Percentiles rank a stretch among this genome's conserved stretches.
Conservation (phyloP, 2,329 filamentous ascomycete genomes). For the Scytalidium lignicola region DNA sequence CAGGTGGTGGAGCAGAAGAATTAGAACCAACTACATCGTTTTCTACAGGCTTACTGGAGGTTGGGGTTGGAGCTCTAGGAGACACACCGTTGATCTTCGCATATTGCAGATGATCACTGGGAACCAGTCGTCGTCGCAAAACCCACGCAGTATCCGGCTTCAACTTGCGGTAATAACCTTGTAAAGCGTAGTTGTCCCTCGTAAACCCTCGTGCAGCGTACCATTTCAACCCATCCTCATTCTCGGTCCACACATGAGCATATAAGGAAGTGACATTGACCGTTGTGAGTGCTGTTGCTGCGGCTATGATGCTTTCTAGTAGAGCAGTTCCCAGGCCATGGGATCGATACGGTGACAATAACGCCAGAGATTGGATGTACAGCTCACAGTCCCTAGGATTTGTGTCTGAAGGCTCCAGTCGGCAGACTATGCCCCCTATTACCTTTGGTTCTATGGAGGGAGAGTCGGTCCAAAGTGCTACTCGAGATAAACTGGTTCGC, state of each 20-base stretch:
- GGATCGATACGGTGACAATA: slow-evolving; percentile 58
- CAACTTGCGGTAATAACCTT: slow-evolving; percentile 58
- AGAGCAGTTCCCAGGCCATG: slow-evolving; percentile 55
- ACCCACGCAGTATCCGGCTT: slow-evolving; percentile 58
- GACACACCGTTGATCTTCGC: background rate
- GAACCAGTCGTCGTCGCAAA: slow-evolving; percentile 38
- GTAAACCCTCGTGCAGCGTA: slow-evolving; percentile 54
- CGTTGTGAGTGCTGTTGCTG: slow-evolving; percentile 27
- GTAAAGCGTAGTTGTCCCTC: slow-evolving; percentile 38
- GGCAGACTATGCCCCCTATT: slow-evolving; percentile 57
- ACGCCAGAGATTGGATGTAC: slow-evolving; percentile 60
- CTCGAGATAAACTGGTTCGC: slow-evolving; percentile 50
- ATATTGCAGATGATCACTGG: slow-evolving; percentile 19
- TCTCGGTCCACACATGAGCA: slow-evolving; percentile 65
- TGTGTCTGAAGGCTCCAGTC: slow-evolving; percentile 43
- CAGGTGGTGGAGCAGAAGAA: background rate
- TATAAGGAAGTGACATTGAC: slow-evolving; percentile 40
- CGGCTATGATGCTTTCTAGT: slow-evolving; percentile 33
- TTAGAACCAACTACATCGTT: background rate
- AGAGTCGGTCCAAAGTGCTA: slow-evolving; percentile 51
- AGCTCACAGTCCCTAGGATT: slow-evolving; percentile 36
- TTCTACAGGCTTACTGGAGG: slow-evolving; percentile 52
- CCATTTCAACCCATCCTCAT: slow-evolving; percentile 58
- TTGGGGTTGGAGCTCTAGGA: slow-evolving; percentile 44
- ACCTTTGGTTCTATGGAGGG: slow-evolving; percentile 38